Base-by-base conservation (phyloP, 1,284 basidiomycete species). In the Puccinia sorghi region DNA sequence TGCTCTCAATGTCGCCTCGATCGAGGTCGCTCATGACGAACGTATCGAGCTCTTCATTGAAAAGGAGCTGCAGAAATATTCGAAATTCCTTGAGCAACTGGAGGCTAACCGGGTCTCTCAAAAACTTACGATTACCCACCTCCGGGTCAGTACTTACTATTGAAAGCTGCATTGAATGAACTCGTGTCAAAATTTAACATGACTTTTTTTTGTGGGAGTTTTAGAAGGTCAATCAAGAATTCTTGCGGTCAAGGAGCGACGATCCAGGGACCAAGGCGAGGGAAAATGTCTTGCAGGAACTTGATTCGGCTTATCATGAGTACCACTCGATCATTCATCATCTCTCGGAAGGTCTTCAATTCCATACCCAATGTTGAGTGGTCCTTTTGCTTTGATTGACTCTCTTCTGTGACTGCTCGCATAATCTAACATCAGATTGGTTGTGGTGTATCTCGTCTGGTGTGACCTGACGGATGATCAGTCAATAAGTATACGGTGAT, bases 311-410 rank as follows among this genome's bases (percentile, higher is more conserved):
- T 25, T 67, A 59, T 57, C 39, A 70, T 48, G 63, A 70, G 52
- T 77, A 59, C 56, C 56, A 77, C 39, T 54, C 61, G 39, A 77
- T 77, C 22, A 32, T 77, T 2, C 27, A 67, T 37, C 59, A 46
- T 37, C 54, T 77, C 7, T 37, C 70, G 25, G 74, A 77, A 70
- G 74, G 74, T 17, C 41, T 57, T 22, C 46, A 56, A 25, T 77
- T 77, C 57, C 74, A 77, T 77, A 27, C 64, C 15, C 32, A 77
- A 59, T 77, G 74, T 77, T 52, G 67, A 43, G 56, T 61, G 20
- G 25, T 64, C 61, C 50, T 27, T 63, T 61, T 13, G 7, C 20
- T 32, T 22, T 66, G n/a, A 12, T 48, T 22, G 25, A 2, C 1
- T 32, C 32, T 32, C 32, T 43, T 32, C 39, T 20, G 15, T 41